Evolutionary conservation across 1,284 basidiomycete species (phyloP).

Genomic region (Trichosporon asahii): DNA sequence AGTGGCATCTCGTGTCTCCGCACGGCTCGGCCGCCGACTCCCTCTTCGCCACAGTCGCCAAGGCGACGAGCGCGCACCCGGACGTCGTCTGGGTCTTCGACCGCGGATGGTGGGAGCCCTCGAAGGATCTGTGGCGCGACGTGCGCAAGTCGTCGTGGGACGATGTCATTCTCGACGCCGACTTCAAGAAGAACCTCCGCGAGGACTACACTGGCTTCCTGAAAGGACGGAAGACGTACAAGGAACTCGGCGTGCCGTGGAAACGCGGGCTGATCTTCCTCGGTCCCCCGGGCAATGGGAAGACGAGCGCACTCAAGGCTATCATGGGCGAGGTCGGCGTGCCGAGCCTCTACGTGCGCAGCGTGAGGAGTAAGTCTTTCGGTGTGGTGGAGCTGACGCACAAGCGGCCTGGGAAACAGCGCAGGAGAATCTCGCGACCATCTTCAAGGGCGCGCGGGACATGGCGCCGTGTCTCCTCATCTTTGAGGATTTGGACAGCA

Average conservation of each 20-base stretch:
- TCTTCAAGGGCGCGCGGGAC: constrained; percentile 40
- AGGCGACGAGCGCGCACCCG: constrained; percentile 57
- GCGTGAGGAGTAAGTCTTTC: constrained; percentile 46
- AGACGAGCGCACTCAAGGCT: constrained; percentile 72
- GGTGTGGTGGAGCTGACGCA: neutral
- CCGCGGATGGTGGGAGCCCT: constrained; percentile 64
- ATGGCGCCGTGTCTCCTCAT: constrained; percentile 68
- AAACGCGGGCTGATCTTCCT: constrained; percentile 58
- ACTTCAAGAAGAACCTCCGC: constrained; percentile 63
- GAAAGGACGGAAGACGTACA: constrained; percentile 65
- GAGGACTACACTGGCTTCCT: constrained; percentile 76
- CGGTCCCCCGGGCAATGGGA: constrained; percentile 64
- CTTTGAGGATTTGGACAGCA: constrained; percentile 74
- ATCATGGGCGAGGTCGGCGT: constrained; percentile 49
- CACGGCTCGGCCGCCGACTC: constrained; percentile 57
- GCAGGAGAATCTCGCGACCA: neutral
- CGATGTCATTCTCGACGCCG: constrained; percentile 65
- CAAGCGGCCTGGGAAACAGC: constrained; percentile 19
- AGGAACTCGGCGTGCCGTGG: constrained; percentile 71
- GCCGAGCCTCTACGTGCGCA: constrained; percentile 70
- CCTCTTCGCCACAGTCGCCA: constrained; percentile 59
- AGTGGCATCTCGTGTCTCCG: constrained; percentile 49
- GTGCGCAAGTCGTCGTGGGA: constrained; percentile 60
- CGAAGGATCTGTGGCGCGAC: constrained; percentile 62
- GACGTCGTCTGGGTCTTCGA: constrained; percentile 74